These are phyloP conservation scores for Candida arabinofermentans DNA, from an alignment of 805 yeast genomes.

Conservation along the genomic window DNA sequence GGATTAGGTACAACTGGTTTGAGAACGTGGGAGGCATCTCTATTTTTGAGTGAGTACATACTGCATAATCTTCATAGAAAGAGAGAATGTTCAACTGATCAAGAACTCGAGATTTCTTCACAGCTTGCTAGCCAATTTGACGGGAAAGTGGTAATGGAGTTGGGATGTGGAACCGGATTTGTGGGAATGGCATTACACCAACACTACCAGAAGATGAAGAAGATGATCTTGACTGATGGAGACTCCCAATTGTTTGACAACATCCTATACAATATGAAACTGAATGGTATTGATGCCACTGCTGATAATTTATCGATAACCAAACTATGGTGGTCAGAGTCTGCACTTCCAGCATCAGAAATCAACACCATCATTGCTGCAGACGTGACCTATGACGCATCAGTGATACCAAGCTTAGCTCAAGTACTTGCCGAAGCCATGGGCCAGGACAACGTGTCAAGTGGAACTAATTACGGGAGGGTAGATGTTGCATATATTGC, in stretches of 20 bases:
- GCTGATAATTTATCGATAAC: conserved; percentile 20
- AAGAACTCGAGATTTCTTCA: no score
- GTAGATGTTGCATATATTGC: conserved; percentile 42
- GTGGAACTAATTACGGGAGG: conserved; percentile 3
- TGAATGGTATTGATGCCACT: conserved; percentile 34
- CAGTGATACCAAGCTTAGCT: conserved; percentile 53
- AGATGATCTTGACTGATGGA: conserved; percentile 62
- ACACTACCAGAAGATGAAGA: conserved; percentile 11
- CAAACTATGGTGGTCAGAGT: conserved; percentile 59
- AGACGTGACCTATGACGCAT: conserved; percentile 81
- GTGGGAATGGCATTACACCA: conserved; percentile 50
- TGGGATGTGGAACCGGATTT: conserved; percentile 91
- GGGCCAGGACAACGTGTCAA: conserved; percentile 13
- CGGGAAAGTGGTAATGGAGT: conserved; percentile 49
- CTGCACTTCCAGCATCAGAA: conserved; percentile 33
- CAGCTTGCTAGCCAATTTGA: conserved; percentile 13
- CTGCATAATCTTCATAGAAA: conserved; percentile 10
- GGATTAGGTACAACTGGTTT: conserved; percentile 84
- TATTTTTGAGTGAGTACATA: conserved; percentile 56
- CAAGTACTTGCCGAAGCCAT: conserved; percentile 40
- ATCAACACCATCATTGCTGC: conserved; percentile 68
- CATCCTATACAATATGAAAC: conserved; percentile 38
- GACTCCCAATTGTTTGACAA: conserved; percentile 51
- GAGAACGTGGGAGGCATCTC: conserved; percentile 92
- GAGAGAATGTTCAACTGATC: background rate